Evolutionary conservation across 495 filamentous ascomycete genomes (phyloP), one percentile per base, ranked within the genome.

Genomic region (Hypoxylon lenormandii): DNA sequence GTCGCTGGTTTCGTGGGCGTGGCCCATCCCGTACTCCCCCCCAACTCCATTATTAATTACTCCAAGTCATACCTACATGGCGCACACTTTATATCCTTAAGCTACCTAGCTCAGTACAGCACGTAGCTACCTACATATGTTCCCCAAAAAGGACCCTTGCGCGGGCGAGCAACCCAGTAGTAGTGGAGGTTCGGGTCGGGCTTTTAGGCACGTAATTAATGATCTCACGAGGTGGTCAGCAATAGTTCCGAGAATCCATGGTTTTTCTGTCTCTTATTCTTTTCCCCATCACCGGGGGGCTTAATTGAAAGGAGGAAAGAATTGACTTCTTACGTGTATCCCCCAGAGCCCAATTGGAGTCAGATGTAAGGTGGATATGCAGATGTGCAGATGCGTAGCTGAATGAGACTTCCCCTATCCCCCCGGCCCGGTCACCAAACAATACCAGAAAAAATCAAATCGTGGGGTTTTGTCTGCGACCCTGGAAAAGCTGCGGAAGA

Each of bases 181-280:
- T 42, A 56, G 43, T 52, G 36, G 60, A 64, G 51, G 38, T 59
- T 63, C 54, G 60, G 59, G 60, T 69, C 66, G 60, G 66, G 66
- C 66, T 54, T 59, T 64, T 60, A 69, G 53, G 66, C 66, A 60
- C 48, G 66, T 69, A 69, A 69, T 69, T 59, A 21, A 56, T 43
- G 22, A 69, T 58, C 45, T 68, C 64, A 56, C 63, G 30, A 54
- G 47, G 45, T 53, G 30, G 47, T 52, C 30, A 56, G 52, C 52
- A 57, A 37, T 51, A 43, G 36, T 38, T 43, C 61, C 45, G 40
- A 56, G 62, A 37, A 51, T n/a, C 30, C 30, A 33, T 33, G 1
- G 48, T 33, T 46, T 65, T 13, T 36, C 49, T 51, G 1, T 11
- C 26, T 36, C 13, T 33, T 23, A 8, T 28, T 19, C 26, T 12